phyloP scores from a whole-genome alignment of 306 rosid species.

The Purshia tridentata region DNA sequence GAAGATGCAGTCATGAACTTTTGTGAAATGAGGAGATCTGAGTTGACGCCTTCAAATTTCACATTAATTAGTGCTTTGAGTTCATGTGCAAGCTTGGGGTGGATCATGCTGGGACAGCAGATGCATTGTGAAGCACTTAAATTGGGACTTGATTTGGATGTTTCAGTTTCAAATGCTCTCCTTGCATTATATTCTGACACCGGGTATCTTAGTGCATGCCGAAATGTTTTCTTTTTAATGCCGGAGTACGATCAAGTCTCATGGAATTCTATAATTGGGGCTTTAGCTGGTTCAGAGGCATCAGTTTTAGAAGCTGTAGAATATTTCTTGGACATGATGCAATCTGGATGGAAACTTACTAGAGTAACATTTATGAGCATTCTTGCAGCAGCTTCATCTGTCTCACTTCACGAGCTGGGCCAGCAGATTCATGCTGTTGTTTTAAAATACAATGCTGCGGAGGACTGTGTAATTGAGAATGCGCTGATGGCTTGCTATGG shows the following conservation, averaged over 20 bases:
- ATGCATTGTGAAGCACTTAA: slow-evolving; percentile 70
- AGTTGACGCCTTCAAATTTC: slow-evolving; percentile 69
- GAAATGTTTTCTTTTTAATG: slow-evolving; percentile 68
- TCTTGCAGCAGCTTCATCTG: slow-evolving; percentile 68
- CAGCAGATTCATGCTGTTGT: slow-evolving; percentile 68
- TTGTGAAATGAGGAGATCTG: slow-evolving; percentile 59
- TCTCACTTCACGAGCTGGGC: slow-evolving; percentile 50
- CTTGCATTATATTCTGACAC: slow-evolving; percentile 72
- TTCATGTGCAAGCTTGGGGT: slow-evolving; percentile 78
- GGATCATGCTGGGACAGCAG: slow-evolving; percentile 68
- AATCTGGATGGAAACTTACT: slow-evolving; percentile 62
- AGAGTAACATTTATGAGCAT: slow-evolving; percentile 74
- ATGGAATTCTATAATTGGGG: slow-evolving; percentile 84
- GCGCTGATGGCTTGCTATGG: slow-evolving; percentile 85
- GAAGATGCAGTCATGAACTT: slow-evolving; percentile 65
- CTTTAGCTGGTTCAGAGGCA: slow-evolving; percentile 57
- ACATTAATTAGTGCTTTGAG: slow-evolving; percentile 85
- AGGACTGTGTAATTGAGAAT: slow-evolving; percentile 68
- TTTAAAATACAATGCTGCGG: slow-evolving; percentile 47
- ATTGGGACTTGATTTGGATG: slow-evolving; percentile 82
- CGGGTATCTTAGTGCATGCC: slow-evolving; percentile 51
- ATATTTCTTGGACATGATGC: slow-evolving; percentile 74
- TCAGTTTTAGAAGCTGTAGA: slow-evolving; percentile 52
- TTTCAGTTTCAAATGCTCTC: slow-evolving; percentile 88
- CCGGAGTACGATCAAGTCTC: slow-evolving; percentile 75